phyloP scores from a whole-genome alignment of 83 land plant species.

The Larix sibirica region DNA sequence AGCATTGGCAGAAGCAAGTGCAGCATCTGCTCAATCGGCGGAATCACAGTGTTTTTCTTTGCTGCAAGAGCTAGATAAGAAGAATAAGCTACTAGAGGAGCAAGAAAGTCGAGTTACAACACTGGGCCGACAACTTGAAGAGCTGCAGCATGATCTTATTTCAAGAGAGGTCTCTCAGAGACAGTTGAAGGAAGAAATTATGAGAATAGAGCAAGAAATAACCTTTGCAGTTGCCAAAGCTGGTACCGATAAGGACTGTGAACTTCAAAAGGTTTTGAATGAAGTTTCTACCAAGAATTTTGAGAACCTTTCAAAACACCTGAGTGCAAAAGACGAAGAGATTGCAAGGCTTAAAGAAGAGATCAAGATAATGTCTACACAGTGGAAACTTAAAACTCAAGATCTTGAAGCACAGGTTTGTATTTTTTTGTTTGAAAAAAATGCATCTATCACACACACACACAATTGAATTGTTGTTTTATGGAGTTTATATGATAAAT shows the following conservation, averaged over 20 bases:
- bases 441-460: no score
- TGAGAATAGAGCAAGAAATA: constrained; percentile 62
- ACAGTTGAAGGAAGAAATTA: constrained; percentile 70
- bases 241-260: constrained; percentile 50
- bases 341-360: constrained; percentile 67
- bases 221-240: constrained; percentile 51
- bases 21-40: constrained; percentile 63
- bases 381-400: constrained; percentile 64
- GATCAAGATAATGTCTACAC: constrained; percentile 66
- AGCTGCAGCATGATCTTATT: constrained; percentile 62
- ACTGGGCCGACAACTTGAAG: constrained; percentile 50
- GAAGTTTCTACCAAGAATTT: constrained; percentile 64
- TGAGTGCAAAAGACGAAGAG: constrained; percentile 66
- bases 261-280: constrained; percentile 46
- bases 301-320: constrained; percentile 54
- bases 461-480: not conserved
- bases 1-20: constrained; percentile 67
- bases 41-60: constrained; percentile 51
- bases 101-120: constrained; percentile 49
- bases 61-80: constrained; percentile 60
- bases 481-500: not conserved
- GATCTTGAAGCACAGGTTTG: constrained; percentile 78
- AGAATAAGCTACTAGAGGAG: constrained; percentile 46
- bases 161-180: constrained; percentile 62
- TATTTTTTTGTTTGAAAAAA: not conserved